Evolutionary conservation across 108 stramenopile genomes (phyloP).

Genomic region (Stephanodiscus triporus): DNA sequence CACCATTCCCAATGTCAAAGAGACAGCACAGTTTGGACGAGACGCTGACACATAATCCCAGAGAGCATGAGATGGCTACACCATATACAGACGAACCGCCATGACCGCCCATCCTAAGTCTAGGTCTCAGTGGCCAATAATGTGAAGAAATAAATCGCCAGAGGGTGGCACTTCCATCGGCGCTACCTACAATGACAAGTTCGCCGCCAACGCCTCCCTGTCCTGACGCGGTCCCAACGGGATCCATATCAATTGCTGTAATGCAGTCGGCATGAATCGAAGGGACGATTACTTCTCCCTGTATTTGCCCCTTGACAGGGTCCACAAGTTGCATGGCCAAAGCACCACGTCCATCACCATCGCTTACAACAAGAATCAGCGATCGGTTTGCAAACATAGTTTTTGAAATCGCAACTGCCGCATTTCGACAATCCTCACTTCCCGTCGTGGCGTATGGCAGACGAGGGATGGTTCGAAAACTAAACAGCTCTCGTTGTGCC

Average conservation of each 20-base stretch:
- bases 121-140: conserved; percentile 80
- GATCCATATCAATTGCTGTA: conserved; percentile 81
- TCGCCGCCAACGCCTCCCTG: conserved; percentile 89
- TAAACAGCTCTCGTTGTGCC: conserved; percentile 85
- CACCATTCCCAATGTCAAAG: conserved; percentile 84
- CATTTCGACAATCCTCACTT: conserved; percentile 28
- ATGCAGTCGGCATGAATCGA: conserved; percentile 74
- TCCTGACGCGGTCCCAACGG: conserved; percentile 82
- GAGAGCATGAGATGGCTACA: conserved; percentile 70
- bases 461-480: conserved; percentile 83
- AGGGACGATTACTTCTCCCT: conserved; percentile 75
- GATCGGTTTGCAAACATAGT: conserved; percentile 86
- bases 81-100: conserved; percentile 62
- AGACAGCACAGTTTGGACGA: conserved; percentile 73
- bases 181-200: conserved; percentile 84
- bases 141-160: conserved; percentile 92
- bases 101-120: conserved; percentile 75
- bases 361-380: conserved; percentile 81
- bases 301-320: conserved; percentile 76
- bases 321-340: conserved; percentile 87
- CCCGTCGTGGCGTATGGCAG: conserved; percentile 55
- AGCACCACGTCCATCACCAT: conserved; percentile 81
- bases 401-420: conserved; percentile 63
- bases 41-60: conserved; percentile 78
- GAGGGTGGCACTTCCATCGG: conserved; percentile 77